Evolutionary conservation across 1,139 yeast genomes (phyloP), one percentile per base, ranked within the genome.

Genomic region (Saccharomycopsis phalli): DNA sequence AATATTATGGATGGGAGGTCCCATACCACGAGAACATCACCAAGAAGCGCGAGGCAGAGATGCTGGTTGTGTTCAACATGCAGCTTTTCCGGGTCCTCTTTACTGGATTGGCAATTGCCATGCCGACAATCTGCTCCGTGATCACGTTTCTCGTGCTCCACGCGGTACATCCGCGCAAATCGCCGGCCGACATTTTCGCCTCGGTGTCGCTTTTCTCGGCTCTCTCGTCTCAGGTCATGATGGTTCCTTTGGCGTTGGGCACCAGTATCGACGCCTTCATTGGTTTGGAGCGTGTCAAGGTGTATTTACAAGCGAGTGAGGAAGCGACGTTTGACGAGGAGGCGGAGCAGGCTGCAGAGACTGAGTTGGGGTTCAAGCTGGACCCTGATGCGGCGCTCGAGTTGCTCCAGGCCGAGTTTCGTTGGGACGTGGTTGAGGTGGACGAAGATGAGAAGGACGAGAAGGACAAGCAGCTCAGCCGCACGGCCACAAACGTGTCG

Each of bases 1-100:
- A 81, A 58, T 75, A 69, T 50, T 81, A 80, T 54, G 75, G 81
- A 13, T 81, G 94, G 93, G 93, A 82, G 57, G 64, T 64, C 19
- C 71, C 79, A 2, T 74, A 74, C 53, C 58, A 56, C 37, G 56
- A 59, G 10, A 58, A 57, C 41, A 62, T 70, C 40, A 47, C 60
- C 11, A 53, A 57, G 1, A 55, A 57, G 13, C 59, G 77, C 50
- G 50, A 49, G 14, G 48, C 52, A 22, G 77, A 71, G 53, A 66
- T 70, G 66, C 50, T 41, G 11, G 49, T 58, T 22, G 53, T 69
- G 29, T 58, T 60, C 47, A 57, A 57, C 38, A 62, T 70, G 60
- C 73, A 70, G 50, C 52, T 60, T 31, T 51, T 63, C 31, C 58
- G 72, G 49, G 66, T 62, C 47, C 41, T 63, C 29, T 57, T 69